These are phyloP conservation scores for Arctium minus DNA, from an alignment of 129 eudicot genomes.

Conservation along the genomic window DNA sequence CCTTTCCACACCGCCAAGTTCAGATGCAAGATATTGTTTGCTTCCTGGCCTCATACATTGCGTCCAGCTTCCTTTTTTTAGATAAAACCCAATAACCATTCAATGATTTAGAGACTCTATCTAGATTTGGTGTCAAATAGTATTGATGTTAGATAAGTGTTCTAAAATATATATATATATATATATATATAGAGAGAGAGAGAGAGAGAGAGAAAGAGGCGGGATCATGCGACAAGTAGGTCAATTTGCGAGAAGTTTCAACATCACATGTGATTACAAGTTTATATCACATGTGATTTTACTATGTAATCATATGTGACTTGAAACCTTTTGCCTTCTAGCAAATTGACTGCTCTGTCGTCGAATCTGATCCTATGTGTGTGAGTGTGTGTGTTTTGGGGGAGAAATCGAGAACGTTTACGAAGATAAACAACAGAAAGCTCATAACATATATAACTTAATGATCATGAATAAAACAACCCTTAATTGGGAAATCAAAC, in stretches of 20 bases:
- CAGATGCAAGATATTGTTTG: constrained; percentile 12
- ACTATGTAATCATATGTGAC: too few relatives aligned
- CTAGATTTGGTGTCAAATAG: neutral
- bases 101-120: neutral
- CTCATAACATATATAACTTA: neutral
- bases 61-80: neutral
- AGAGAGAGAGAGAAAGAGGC: too few relatives aligned
- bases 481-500: constrained; percentile 16
- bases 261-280: too few relatives aligned
- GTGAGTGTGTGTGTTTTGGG: too few relatives aligned
- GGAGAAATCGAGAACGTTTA: neutral
- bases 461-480: constrained; percentile 2
- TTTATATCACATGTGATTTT: too few relatives aligned
- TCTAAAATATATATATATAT: too few relatives aligned
- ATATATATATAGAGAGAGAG: too few relatives aligned
- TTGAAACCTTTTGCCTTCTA: too few relatives aligned
- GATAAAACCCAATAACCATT: neutral
- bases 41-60: neutral
- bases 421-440: neutral
- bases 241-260: too few relatives aligned
- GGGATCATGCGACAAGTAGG: too few relatives aligned
- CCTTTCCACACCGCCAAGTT: constrained; percentile 37
- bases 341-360: too few relatives aligned
- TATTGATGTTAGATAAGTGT: neutral
- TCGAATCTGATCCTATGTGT: too few relatives aligned